Evolutionary conservation across 2,329 filamentous ascomycete species (phyloP), one percentile per base, ranked within the genome.

Genomic region (Colletotrichum tanaceti): DNA sequence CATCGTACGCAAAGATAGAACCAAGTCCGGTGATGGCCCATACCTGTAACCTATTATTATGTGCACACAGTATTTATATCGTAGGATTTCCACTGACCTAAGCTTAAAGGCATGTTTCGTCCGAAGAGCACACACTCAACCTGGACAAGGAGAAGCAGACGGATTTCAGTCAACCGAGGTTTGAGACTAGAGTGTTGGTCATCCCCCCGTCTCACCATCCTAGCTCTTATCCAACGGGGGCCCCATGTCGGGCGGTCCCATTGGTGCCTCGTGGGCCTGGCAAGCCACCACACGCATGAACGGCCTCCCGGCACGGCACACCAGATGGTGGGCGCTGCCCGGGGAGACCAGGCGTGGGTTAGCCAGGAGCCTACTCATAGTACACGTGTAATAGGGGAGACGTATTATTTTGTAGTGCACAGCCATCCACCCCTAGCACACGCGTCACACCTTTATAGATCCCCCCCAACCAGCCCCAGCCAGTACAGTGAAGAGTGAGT

Each of bases 231-330:
- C 41, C 22, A 44, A 38, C n/a, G 24, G 35, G 35, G 22, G 38
- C 49, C 38, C 2, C 47, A n/a, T 22, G 47, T 5, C 38, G 46
- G 46, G 54, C 22, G 22, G 13, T 55, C 35, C 55, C 35, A 61
- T 65, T 60, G 49, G 65, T 44, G 47, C 39, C 32, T n/a, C 24
- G 13, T 13, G 6, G 18, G 38, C n/a, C 22, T 46, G 35, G 44
- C 49, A 39, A 46, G 62, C 38, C 44, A 24, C 62, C n/a, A n/a
- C n/a, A n/a, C n/a, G 62, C 62, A 64, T 49, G 43, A 32, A 65
- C 65, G 65, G 65, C 65, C 43, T 46, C 62, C 65, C 62, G 65
- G 65, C 61, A 55, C 62, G 65, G 65, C 55, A 65, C 41, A 57
- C 65, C 65, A 62, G 65, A 65, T 61, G 62, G 49, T 57, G 49